Evolutionary conservation across 2,329 filamentous ascomycete species (phyloP).

Genomic region (Fusarium sp.): DNA sequence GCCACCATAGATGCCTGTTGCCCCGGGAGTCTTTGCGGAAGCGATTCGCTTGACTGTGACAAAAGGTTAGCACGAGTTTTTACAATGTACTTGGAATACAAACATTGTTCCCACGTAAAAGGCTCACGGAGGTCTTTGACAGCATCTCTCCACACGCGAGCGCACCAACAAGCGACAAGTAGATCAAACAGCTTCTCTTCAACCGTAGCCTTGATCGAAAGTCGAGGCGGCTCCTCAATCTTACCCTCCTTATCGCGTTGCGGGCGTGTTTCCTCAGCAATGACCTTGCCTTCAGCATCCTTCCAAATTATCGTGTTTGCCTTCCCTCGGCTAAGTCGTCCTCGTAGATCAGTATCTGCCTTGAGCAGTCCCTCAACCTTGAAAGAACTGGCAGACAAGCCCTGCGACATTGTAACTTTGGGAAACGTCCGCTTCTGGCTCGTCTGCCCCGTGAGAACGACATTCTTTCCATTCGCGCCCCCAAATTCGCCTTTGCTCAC

Average conservation of each 20-base stretch:
- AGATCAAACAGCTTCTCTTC: slow-evolving; percentile 45
- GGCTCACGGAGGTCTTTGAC: slow-evolving; percentile 37
- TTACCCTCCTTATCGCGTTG: slow-evolving; percentile 34
- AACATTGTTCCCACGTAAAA: slow-evolving; percentile 43
- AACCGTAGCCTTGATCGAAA: slow-evolving; percentile 36
- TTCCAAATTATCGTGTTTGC: slow-evolving; percentile 42
- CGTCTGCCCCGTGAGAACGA: slow-evolving; percentile 35
- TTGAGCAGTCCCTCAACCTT: slow-evolving; percentile 40
- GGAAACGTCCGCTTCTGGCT: slow-evolving; percentile 37
- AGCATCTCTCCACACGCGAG: slow-evolving; percentile 44
- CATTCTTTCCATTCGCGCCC: neutral
- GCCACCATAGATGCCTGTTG: neutral
- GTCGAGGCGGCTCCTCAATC: slow-evolving; percentile 29
- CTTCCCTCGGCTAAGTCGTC: slow-evolving; percentile 35
- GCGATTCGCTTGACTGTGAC: slow-evolving; percentile 22
- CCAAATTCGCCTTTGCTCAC: neutral
- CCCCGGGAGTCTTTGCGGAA: neutral
- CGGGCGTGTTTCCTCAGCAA: slow-evolving; percentile 43
- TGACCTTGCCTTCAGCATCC: slow-evolving; percentile 26
- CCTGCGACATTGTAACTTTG: slow-evolving; percentile 30
- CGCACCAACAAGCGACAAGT: slow-evolving; percentile 46
- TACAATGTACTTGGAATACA: neutral
- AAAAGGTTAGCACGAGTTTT: neutral
- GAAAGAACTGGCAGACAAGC: slow-evolving; percentile 31
- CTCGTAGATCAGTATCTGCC: slow-evolving; percentile 30